Conservation (phyloP, 2,329 filamentous ascomycete genomes). For the Alternaria solani region DNA sequence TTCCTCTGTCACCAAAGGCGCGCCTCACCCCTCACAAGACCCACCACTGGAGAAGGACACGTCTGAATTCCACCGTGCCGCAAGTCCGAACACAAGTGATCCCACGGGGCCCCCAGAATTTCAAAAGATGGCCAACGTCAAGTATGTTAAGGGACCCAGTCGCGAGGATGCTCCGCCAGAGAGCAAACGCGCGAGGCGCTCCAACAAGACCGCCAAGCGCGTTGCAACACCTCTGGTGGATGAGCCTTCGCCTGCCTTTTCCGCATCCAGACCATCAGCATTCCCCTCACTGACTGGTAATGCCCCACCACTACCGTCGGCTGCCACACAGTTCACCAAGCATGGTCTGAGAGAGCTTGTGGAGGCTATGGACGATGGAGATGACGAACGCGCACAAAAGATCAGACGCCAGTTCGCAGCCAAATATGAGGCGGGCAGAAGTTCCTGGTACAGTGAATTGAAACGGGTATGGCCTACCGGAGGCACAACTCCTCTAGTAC, state of each 20-base stretch:
- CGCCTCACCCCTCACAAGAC: neutral
- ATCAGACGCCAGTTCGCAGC: conserved; percentile 10
- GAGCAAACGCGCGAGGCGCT: neutral
- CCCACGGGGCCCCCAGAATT: neutral
- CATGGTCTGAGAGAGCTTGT: conserved; percentile 10
- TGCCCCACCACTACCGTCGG: neutral
- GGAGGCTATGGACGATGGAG: conserved; percentile 3
- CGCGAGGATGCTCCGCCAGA: neutral
- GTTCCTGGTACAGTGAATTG: conserved; percentile 22
- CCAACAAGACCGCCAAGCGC: neutral
- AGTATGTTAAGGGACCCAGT: neutral
- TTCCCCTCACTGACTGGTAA: conserved; percentile 13
- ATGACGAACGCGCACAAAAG: neutral
- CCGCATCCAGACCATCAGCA: conserved; percentile 9
- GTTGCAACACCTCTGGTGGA: neutral
- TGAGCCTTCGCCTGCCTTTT: neutral
- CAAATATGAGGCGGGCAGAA: conserved; percentile 9
- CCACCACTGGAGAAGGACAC: neutral
- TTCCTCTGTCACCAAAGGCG: neutral
- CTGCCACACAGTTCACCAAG: neutral
- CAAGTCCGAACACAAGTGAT: neutral
- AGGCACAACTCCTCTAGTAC: conserved; percentile 6
- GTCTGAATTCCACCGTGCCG: neutral
- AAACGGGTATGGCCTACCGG: conserved; percentile 1
- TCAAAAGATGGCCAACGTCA: conserved; percentile 15